Evolutionary conservation across 345 rosid genomes (phyloP), one percentile per base, ranked within the genome.

Genomic region (Iberis pinnata): DNA sequence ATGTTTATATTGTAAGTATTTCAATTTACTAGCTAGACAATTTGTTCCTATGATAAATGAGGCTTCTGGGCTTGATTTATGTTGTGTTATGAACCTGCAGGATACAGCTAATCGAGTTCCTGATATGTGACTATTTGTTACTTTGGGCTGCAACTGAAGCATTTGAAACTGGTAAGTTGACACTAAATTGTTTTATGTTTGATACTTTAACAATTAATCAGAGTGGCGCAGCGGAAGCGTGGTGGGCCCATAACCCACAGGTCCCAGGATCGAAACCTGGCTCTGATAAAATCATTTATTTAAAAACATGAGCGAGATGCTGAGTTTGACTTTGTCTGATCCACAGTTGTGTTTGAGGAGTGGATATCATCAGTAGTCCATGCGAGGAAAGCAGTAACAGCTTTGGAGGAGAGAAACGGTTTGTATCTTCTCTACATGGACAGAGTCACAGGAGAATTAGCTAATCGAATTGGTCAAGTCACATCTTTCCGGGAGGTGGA

Each of bases 241-340:
- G 81, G 80, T 77, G 84, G 82, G 78, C 82, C 86, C 81, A 76
- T 82, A 82, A 78, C 86, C 82, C 79, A 83, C 37, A 12, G n/a
- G 12, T 32, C 77, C 81, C 76, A 73, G 77, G 12, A 32, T 32
- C n/a, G 37, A 32, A 32, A 12, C 37, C 37, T 32, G 3, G 37
- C 37, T 32, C n/a, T 32, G 37, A 32, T 32, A 12, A 3, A 3
- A 32, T 5, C 8, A 7, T 27, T 22, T 7, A 27, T 27, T 27
- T 27, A 4, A 4, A 27, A 27, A 5, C 8, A 22, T 22, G 25
- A 2, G 25, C 25, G 25, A 22, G 24, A 25, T 25, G 33, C 47
- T 58, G 60, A 50, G 13, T 18, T 26, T 37, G 10, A 16, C 45
- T 58, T 46, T 33, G 12, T 49, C n/a, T 51, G 16, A 66, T 54